Conservation (phyloP, 1,284 basidiomycete genomes). For the Megacollybia platyphylla region DNA sequence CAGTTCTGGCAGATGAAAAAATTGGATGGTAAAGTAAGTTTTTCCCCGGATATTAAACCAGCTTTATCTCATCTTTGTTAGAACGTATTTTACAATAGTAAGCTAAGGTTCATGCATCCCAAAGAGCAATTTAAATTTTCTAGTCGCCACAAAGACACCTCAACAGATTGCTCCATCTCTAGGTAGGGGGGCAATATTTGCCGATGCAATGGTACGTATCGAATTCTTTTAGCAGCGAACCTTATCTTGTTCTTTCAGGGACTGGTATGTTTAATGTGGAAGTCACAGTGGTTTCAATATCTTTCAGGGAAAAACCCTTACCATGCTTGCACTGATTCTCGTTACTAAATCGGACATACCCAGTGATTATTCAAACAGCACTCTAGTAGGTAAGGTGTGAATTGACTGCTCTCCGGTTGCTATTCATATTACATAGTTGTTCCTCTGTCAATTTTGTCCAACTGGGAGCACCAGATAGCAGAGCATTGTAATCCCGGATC, state of each 20-base stretch:
- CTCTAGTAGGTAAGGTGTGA: conserved; percentile 56
- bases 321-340: conserved; percentile 66
- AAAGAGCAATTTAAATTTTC: neutral
- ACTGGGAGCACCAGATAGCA: conserved; percentile 82
- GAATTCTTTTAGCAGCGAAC: conserved; percentile 6
- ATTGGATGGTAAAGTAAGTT: conserved; percentile 32
- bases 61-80: conserved; percentile 12
- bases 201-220: conserved; percentile 79
- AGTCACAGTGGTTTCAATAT: conserved; percentile 1
- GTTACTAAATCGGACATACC: conserved; percentile 59
- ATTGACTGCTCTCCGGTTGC: neutral
- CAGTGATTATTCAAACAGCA: conserved; percentile 44
- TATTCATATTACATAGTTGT: conserved; percentile 38
- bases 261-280: conserved; percentile 15
- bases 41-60: conserved; percentile 6
- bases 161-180: conserved; percentile 53
- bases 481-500: conserved; percentile 58
- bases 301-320: conserved; percentile 70
- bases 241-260: conserved; percentile 16
- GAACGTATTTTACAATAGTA: conserved; percentile 58
- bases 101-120: conserved; percentile 11
- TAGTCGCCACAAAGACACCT: conserved; percentile 72
- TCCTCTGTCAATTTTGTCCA: conserved; percentile 79
- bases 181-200: conserved; percentile 75
- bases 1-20: conserved; percentile 78